Evolutionary conservation across 2,329 filamentous ascomycete genomes (phyloP).

Genomic region (Phialocephala subalpina): DNA sequence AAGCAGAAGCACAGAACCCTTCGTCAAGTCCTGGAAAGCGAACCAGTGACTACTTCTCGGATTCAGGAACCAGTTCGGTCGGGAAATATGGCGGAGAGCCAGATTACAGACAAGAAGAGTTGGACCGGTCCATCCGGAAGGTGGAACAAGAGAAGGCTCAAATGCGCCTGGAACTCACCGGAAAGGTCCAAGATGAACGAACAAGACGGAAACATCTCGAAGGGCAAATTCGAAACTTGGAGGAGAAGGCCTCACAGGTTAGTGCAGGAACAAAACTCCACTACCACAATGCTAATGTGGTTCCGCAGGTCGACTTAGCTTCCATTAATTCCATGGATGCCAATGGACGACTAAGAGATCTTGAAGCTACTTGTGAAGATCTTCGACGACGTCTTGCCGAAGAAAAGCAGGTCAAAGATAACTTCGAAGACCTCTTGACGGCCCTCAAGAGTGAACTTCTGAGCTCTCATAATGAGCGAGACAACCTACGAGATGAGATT

Average conservation of each 20-base stretch:
- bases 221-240: slow-evolving; percentile 82
- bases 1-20: slow-evolving; percentile 74
- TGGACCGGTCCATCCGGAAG: slow-evolving; percentile 83
- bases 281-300: slow-evolving; percentile 29
- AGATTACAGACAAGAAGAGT: slow-evolving; percentile 71
- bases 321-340: slow-evolving; percentile 65
- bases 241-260: slow-evolving; percentile 76
- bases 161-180: slow-evolving; percentile 83
- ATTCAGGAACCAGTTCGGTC: slow-evolving; percentile 88
- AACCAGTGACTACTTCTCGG: slow-evolving; percentile 97
- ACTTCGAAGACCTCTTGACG: slow-evolving; percentile 89
- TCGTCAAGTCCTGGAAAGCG: slow-evolving; percentile 65
- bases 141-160: slow-evolving; percentile 92
- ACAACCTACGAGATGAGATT: slow-evolving; percentile 89
- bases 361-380: slow-evolving; percentile 84
- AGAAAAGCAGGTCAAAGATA: slow-evolving; percentile 87
- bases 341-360: slow-evolving; percentile 72
- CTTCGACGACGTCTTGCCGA: slow-evolving; percentile 82
- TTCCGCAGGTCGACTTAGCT: slow-evolving; percentile 48
- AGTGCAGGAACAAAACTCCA: slow-evolving; percentile 30
- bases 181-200: slow-evolving; percentile 88
- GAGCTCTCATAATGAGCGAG: slow-evolving; percentile 84
- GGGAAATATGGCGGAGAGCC: slow-evolving; percentile 64
- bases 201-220: slow-evolving; percentile 79
- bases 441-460: slow-evolving; percentile 86